A percentile compares a stretch with the other conserved stretches of the same genome.
These are phyloP conservation scores for Basidiobolus meristosporus DNA, from an alignment of 371 early-diverging fungal genomes.

Conservation along the genomic window DNA sequence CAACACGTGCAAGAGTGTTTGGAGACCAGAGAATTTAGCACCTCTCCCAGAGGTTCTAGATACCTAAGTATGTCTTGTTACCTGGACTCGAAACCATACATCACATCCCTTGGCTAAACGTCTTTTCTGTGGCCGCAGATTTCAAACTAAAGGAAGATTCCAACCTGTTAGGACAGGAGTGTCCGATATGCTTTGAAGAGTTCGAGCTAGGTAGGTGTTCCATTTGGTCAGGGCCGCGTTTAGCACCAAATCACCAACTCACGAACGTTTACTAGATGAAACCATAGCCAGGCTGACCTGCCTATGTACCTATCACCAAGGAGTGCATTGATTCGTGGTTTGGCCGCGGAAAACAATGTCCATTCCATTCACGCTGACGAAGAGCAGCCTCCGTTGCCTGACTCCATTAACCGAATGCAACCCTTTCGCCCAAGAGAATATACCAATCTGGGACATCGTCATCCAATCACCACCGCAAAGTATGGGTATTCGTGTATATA, in stretches of 20 bases:
- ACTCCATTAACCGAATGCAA: not conserved
- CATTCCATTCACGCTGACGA: not conserved
- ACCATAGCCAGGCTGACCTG: not conserved
- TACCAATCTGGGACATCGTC: not conserved
- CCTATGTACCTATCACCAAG: not conserved
- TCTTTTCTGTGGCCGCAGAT: too few relatives aligned
- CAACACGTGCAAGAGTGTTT: too few relatives aligned
- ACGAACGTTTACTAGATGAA: not conserved
- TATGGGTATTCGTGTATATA: too few relatives aligned
- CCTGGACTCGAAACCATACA: too few relatives aligned
- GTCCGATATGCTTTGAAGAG: conserved; percentile 1
- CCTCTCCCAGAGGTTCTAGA: too few relatives aligned
- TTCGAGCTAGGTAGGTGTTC: not conserved
- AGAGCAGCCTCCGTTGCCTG: too few relatives aligned
- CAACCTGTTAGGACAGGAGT: not conserved
- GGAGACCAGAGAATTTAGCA: too few relatives aligned
- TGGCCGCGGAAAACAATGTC: not conserved
- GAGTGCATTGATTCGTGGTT: not conserved
- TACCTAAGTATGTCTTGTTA: too few relatives aligned
- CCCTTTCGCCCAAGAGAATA: not conserved
- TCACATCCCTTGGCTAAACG: too few relatives aligned
- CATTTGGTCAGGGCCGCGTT: not conserved
- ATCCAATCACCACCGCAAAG: too few relatives aligned
- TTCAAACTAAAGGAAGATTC: not conserved
- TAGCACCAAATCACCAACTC: not conserved